Evolutionary conservation across 495 filamentous ascomycete species (phyloP), one percentile per base, ranked within the genome.

Genomic region (Neurospora sp.): DNA sequence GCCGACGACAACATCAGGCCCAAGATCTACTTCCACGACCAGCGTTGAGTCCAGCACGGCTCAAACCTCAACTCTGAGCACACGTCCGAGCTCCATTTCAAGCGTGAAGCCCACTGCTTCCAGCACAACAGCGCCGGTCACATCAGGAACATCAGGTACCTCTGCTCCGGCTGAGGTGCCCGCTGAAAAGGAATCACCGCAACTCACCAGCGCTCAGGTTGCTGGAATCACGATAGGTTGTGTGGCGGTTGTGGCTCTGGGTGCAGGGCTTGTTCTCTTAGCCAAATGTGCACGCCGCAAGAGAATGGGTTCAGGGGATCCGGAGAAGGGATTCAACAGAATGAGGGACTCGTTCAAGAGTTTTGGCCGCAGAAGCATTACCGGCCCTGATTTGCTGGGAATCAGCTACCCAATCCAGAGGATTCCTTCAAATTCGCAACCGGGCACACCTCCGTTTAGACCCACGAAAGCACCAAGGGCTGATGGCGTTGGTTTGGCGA

Each of bases 171-270:
- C 73, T 27, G n/a, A 75, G 42, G 72, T 72, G 39, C 40, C 73
- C 5, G 35, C 59, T 7, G 16, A 72, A 20, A 35, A 73, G 2
- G 39, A 44, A 20, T 72, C 59, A 38, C 70, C 75, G 39, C 44
- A 74, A 46, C 81, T 85, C 31, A 81, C 69, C 38, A 77, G 78
- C 39, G 78, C 72, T 0, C 86, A 88, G 54, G 80, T 87, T 70
- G 80, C 81, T 0, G 87, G 86, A 0, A 87, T 89, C 48, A 72
- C 81, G 6, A 79, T 87, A 5, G 87, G 85, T 9, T 80, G 80
- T 20, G 77, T 79, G 18, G 84, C 82, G 37, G 78, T 83, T 11
- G 77, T 83, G 27, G 74, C 79, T 16, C 76, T 86, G 14, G 80
- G 81, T 1, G 74, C 86, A 2, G 75, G 78, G 40, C 75, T 82